These are phyloP conservation scores for Ustilago curta DNA, from an alignment of 1,284 basidiomycete genomes.

Conservation along the genomic window DNA sequence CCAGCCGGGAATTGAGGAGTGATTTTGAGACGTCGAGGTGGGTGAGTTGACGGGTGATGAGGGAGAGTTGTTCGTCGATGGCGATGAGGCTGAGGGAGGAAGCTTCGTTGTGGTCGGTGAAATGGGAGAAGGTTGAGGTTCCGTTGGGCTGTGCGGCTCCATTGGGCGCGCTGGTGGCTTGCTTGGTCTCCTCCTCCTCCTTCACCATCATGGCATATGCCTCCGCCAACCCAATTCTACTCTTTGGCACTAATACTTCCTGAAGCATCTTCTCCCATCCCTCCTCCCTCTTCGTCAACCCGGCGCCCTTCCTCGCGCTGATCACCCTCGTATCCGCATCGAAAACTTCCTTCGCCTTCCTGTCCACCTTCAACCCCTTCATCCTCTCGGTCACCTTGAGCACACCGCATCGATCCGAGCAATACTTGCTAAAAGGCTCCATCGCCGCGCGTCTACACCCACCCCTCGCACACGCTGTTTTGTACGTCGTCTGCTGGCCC, in stretches of 20 bases:
- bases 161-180: neutral
- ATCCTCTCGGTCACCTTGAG: conserved; percentile 30
- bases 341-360: conserved; percentile 1
- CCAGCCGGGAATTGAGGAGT: conserved; percentile 30
- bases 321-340: conserved; percentile 23
- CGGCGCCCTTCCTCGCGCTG: conserved; percentile 22
- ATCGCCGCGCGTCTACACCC: conserved; percentile 49
- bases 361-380: conserved; percentile 17
- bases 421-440: conserved; percentile 56
- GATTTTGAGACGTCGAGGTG: conserved; percentile 29
- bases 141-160: conserved; percentile 1
- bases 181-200: neutral
- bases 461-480: conserved; percentile 37
- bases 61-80: conserved; percentile 17
- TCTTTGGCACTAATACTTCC: neutral
- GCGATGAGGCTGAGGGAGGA: conserved; percentile 16
- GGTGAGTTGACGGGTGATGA: conserved; percentile 19
- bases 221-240: conserved; percentile 9
- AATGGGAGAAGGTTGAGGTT: neutral
- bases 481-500: conserved; percentile 54
- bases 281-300: conserved; percentile 7
- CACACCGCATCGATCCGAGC: conserved; percentile 60
- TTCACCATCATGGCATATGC: conserved; percentile 9
- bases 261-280: conserved; percentile 7
- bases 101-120: conserved; percentile 6